Conservation (phyloP, 2,329 filamentous ascomycete genomes). For the Alternaria longipes region DNA sequence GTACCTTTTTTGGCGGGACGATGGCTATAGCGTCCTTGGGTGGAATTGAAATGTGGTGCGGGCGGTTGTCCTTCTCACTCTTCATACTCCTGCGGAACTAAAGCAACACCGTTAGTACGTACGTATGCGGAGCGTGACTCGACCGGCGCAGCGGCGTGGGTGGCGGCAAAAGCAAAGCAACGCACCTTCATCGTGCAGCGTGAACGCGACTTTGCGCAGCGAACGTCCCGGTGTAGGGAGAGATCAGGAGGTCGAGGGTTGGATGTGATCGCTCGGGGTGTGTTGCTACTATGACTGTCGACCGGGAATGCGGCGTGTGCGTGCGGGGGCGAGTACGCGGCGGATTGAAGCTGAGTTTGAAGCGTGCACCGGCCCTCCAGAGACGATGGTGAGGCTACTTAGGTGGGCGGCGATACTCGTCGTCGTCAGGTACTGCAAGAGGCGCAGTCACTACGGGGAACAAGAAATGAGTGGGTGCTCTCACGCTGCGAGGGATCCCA, state of each 20-base stretch:
- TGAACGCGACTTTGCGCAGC: constrained; percentile 27
- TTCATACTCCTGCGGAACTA: constrained; percentile 86
- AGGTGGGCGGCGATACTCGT: constrained; percentile 6
- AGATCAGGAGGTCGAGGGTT: constrained; percentile 15
- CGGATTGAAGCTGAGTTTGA: constrained; percentile 9
- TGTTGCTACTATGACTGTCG: constrained; percentile 9
- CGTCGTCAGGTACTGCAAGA: constrained; percentile 15
- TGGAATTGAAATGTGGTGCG: constrained; percentile 77
- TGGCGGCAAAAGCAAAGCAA: constrained; percentile 11
- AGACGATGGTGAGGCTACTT: constrained; percentile 8
- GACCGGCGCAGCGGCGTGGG: constrained; percentile 16
- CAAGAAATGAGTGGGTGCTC: constrained; percentile 16
- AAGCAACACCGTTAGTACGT: constrained; percentile 35
- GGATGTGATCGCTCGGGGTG: not conserved
- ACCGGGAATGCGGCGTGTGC: constrained; percentile 20
- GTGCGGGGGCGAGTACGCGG: constrained; percentile 17
- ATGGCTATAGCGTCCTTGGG: constrained; percentile 89
- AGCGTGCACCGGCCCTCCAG: constrained; percentile 8
- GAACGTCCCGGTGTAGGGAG: constrained; percentile 13
- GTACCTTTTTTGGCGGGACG: constrained; percentile 89
- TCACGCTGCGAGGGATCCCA: constrained; percentile 17
- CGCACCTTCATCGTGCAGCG: constrained; percentile 31
- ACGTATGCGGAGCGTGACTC: constrained; percentile 33
- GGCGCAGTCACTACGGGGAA: constrained; percentile 13
- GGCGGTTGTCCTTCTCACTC: constrained; percentile 80